Evolutionary conservation across 2,329 filamentous ascomycete species (phyloP).

Genomic region (Ophiostoma australiae): DNA sequence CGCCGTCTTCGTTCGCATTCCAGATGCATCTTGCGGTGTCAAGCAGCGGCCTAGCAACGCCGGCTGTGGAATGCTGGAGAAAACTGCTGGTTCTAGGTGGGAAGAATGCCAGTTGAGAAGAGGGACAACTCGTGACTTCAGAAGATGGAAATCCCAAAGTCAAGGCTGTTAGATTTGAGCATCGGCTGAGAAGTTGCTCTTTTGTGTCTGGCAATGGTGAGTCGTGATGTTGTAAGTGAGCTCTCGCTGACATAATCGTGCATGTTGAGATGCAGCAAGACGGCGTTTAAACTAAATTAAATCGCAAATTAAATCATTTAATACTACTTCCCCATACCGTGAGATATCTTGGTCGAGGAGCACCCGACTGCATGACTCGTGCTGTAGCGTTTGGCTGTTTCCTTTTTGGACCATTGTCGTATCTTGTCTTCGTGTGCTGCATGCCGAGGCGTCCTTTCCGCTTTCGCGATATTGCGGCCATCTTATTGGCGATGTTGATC

Average conservation of each 20-base stretch:
- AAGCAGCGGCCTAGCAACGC: conserved; percentile 20
- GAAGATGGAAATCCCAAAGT: not conserved
- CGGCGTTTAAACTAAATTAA: not conserved
- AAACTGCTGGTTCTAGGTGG: not conserved
- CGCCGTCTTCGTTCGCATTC: conserved; percentile 19
- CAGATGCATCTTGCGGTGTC: conserved; percentile 12
- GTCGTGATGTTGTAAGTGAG: not conserved
- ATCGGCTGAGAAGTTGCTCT: not conserved
- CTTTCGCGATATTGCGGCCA: not conserved
- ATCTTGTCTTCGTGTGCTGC: not conserved
- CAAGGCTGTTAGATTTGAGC: not conserved
- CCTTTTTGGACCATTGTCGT: not conserved
- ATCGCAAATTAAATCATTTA: not conserved
- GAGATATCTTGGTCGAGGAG: not conserved
- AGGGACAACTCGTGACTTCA: not conserved
- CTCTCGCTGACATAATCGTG: not conserved
- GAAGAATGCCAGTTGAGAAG: not conserved
- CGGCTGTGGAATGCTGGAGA: conserved; percentile 3
- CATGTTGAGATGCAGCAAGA: not conserved
- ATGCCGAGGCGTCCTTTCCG: not conserved
- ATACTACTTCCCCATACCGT: not conserved
- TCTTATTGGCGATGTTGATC: not conserved
- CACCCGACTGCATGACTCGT: not conserved
- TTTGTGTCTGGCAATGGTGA: not conserved
- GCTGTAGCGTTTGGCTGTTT: not conserved